A percentile compares a stretch with the other conserved stretches of the same genome.
phyloP scores from a whole-genome alignment of 2,329 filamentous ascomycete genomes.

The Curvularia spicifera region DNA sequence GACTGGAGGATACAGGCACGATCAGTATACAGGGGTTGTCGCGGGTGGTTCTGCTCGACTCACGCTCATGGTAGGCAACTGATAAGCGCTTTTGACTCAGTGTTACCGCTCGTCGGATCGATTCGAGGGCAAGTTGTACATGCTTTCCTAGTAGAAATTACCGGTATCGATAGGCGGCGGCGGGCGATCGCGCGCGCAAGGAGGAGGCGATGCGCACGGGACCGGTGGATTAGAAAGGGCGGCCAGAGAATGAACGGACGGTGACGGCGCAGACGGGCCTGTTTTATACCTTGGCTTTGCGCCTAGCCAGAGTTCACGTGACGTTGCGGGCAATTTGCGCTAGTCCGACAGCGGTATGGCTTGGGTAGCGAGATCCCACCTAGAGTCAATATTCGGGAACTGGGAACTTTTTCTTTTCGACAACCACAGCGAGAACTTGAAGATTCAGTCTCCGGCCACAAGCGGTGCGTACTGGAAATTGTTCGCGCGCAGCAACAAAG shows the following conservation, averaged over 20 bases:
- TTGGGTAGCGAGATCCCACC: slow-evolving; percentile 19
- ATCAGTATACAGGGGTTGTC: slow-evolving; percentile 26
- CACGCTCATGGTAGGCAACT: slow-evolving; percentile 48
- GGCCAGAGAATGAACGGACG: slow-evolving; percentile 32
- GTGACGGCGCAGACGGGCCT: slow-evolving; percentile 30
- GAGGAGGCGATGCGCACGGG: slow-evolving; percentile 24
- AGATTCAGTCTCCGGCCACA: slow-evolving; percentile 97
- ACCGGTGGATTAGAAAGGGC: slow-evolving; percentile 25
- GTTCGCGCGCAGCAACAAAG: not conserved
- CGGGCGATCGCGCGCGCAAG: slow-evolving; percentile 21
- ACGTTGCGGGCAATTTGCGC: slow-evolving; percentile 10
- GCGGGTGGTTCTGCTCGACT: slow-evolving; percentile 27
- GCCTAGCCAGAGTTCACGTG: slow-evolving; percentile 26
- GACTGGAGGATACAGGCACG: slow-evolving; percentile 19
- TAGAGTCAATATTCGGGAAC: slow-evolving; percentile 27
- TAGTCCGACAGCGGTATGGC: slow-evolving; percentile 12
- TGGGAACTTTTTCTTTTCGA: slow-evolving; percentile 42
- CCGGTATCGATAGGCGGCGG: slow-evolving; percentile 19
- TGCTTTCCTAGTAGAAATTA: slow-evolving; percentile 37
- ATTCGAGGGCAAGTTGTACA: slow-evolving; percentile 43
- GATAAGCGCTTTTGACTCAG: slow-evolving; percentile 45
- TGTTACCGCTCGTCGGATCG: slow-evolving; percentile 44
- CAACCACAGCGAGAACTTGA: slow-evolving; percentile 72
- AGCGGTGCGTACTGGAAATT: slow-evolving; percentile 66
- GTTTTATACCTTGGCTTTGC: slow-evolving; percentile 30